Evolutionary conservation across 495 filamentous ascomycete genomes (phyloP), one percentile per base, ranked within the genome.

Genomic region (Neurospora discreta): DNA sequence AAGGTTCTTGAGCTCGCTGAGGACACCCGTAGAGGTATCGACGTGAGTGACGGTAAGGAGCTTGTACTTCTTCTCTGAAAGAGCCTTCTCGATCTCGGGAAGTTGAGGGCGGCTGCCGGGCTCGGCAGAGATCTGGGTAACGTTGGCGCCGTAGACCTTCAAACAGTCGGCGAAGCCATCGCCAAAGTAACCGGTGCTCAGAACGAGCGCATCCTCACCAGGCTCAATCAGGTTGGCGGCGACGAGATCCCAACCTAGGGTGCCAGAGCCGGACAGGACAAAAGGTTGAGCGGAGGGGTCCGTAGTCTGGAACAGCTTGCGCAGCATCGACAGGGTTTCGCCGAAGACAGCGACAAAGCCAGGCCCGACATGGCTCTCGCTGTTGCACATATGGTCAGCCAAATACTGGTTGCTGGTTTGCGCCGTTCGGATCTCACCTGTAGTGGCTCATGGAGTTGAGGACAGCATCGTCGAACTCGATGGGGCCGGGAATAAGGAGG

Each of bases 381-480:
- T 97, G 73, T 16, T 72, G 68, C 41, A 43, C 70, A 18, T 0
- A 30, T 3, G 11, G 13, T 69, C 18, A 41, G 72, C 75, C 70
- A 42, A 16, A 6, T 6, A 18, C 16, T 42, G 40, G 40, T 42
- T 42, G 40, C 16, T 42, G 40, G 40, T 23, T 26, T 58, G 46
- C 18, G 20, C 23, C 38, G 16, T 13, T 15, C 41, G 42, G 15
- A 41, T 46, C 20, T 18, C 18, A 97, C 94, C 94, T 95, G 84
- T 91, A 97, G 83, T 98, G 95, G 80, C 91, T 87, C 95, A 98
- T 98, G 71, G 94, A 92, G 80, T 93, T 86, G 65, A 99, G 89
- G 69, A 99, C 95, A 58, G 90, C 94, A 92, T 99, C 95, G 80
- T 98, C 95, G 78, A 98, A 98, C 83, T 99, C 95, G 79, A 99